Evolutionary conservation across 1,284 basidiomycete species (phyloP), one percentile per base, ranked within the genome.

Genomic region (Prillingera fragicola): DNA sequence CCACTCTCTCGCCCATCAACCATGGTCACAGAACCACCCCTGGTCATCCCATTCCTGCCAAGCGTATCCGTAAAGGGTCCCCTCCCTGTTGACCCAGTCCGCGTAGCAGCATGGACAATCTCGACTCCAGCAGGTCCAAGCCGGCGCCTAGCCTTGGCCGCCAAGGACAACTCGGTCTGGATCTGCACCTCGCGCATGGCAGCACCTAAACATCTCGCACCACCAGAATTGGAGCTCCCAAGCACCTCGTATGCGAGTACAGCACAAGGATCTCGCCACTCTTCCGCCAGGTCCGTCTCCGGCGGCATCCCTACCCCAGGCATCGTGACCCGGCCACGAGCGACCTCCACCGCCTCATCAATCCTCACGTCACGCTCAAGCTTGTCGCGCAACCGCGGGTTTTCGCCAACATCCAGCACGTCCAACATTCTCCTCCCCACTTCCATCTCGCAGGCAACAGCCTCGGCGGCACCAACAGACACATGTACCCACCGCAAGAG

Each of bases 161-260:
- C 44, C 18, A 28, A 43, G 4, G 59, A 65, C 47, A 67, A 67
- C 41, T 59, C 57, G 0, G 43, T 70, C n/a, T 70, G 63, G 63
- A 51, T 69, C 38, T 27, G 48, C 8, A 39, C 46, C 9, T 52
- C 50, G 5, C 24, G 14, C 1, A 8, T 33, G 6, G 27, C 32
- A 3, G 28, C 45, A 12, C 23, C 43, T 1, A 18, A 27, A 12
- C 19, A 26, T 9, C 32, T 23, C 22, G 33, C 26, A 2, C 38
- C 29, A 8, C 44, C 48, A 17, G 40, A 38, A 1, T 18, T 48
- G 22, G 23, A 37, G 12, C 39, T 51, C 4, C 38, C 45, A 0
- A 43, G 28, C n/a, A n/a, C n/a, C n/a, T n/a, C n/a, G n/a, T n/a
- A n/a, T n/a, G n/a, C n/a, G n/a, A n/a, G n/a, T n/a, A n/a, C n/a